Percentiles rank a stretch among this genome's conserved stretches.
Evolutionary conservation across 371 early-diverging fungal species (phyloP).

Genomic region (Caulochytrium protostelioides): DNA sequence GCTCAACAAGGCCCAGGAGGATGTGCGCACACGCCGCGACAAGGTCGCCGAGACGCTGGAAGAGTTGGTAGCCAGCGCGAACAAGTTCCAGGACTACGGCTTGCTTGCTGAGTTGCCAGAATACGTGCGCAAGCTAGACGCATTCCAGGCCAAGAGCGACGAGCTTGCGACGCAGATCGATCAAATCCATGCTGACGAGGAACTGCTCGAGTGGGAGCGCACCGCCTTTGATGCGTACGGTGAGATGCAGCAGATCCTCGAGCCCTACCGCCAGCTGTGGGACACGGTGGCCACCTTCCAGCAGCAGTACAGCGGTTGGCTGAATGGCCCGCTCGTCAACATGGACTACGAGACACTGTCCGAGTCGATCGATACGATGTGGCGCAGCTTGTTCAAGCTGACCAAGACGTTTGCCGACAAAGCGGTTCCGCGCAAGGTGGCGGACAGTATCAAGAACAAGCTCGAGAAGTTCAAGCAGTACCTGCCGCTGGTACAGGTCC

Average conservation of each 20-base stretch:
- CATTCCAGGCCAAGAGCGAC: slow-evolving; percentile 16
- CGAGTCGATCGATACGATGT: slow-evolving; percentile 21
- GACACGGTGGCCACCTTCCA: slow-evolving; percentile 24
- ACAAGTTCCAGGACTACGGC: slow-evolving; percentile 29
- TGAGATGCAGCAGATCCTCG: slow-evolving; percentile 20
- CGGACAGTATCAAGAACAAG: slow-evolving; percentile 26
- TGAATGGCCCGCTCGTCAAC: slow-evolving; percentile 26
- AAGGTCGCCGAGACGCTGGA: slow-evolving; percentile 19
- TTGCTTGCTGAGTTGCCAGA: slow-evolving; percentile 26
- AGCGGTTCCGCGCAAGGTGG: slow-evolving; percentile 25
- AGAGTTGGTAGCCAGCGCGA: slow-evolving; percentile 20
- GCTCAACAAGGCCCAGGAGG: slow-evolving; percentile 29
- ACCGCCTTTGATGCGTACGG: slow-evolving; percentile 21
- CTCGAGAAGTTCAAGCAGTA: slow-evolving; percentile 28
- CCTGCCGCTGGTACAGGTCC: slow-evolving; percentile 20
- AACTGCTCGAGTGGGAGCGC: slow-evolving; percentile 30
- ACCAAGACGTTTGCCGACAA: slow-evolving; percentile 23
- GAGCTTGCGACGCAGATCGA: slow-evolving; percentile 14
- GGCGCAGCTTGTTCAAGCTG: slow-evolving; percentile 22
- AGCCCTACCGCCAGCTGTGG: slow-evolving; percentile 28
- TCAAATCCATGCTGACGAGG: slow-evolving; percentile 25
- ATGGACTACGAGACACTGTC: slow-evolving; percentile 23
- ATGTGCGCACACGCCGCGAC: slow-evolving; percentile 22
- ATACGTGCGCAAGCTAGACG: slow-evolving; percentile 23
- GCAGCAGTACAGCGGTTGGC: slow-evolving; percentile 24